Evolutionary conservation across 2,329 filamentous ascomycete species (phyloP), one percentile per base, ranked within the genome.

Genomic region (Onygenales sp.): DNA sequence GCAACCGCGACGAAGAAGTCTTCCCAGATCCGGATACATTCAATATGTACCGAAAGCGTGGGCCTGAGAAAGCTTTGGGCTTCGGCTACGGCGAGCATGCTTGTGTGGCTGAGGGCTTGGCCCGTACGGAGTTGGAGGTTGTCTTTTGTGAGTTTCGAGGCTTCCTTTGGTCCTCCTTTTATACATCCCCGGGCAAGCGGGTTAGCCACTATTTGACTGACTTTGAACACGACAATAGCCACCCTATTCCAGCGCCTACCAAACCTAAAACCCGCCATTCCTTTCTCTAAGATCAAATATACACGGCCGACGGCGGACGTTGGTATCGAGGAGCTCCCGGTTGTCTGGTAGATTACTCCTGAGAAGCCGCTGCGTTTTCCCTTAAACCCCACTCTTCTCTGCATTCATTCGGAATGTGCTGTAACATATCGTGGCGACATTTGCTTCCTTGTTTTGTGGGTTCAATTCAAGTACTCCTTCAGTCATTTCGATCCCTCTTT

Each of bases 21-120:
- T 75, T 74, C 54, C 58, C 60, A 5, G 54, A 72, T 52, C 63
- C 74, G 2, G 70, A 77, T 53, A 59, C 53, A 10, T 78, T 78
- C 58, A 63, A 76, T 59, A 72, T 78, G 61, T 66, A 71, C 55
- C 69, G 74, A 21, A 61, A 63, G 38, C 64, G 66, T 45, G 64
- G 64, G 2, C 45, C 57, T 3, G 61, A 70, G 46, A 65, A 72
- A 44, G 68, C 68, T 0, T 64, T 77, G 10, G 75, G 75, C 0
- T 78, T 70, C 60, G 75, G 75, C 0, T 78, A 69, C 57, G 75
- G 75, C 1, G 65, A 69, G 11, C 75, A 77, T 58, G 63, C 73
- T 9, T 78, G 76, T 59, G 65, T 76, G 27, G 75, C 73, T 5
- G 75, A 78, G 58, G 63, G 64, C 43, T 60, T 78, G 8, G 70